Base-by-base conservation (phyloP, 1,284 basidiomycete species). In the Ganoderma meredithae region DNA sequence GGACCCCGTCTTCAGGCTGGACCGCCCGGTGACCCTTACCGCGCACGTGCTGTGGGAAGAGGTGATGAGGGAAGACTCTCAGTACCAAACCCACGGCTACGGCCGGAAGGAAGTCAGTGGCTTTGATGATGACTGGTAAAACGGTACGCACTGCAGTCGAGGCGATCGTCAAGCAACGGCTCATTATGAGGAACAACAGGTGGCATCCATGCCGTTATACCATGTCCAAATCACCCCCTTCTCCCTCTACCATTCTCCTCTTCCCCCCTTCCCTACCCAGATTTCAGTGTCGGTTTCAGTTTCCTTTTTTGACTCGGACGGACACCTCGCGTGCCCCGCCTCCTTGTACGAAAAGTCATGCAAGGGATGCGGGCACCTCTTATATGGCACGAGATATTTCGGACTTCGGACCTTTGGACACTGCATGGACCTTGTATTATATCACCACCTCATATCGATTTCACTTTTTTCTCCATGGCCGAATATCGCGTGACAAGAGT, bases 351-450 rank as follows among this genome's bases (percentile, higher is more conserved):
- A 36, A 58, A 58, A 58, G 33, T 5, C n/a, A 58, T n/a, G 6
- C 5, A 39, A 9, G 55, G 10, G 55, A 58, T 58, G 55, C 55
- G n/a, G 55, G 55, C 55, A 58, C 33, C 55, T n/a, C 33, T 58
- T 39, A 10, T 58, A 39, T 58, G 55, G 19, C 55, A 58, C 55
- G 39, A 58, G 36, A 13, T 58, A 58, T 58, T 39, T 19, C 2
- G 27, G 15, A 31, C 17, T 19, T 55, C 9, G 25, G 49, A 53
- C 27, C 19, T 19, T 55, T 55, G 52, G 7, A 55, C 49, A 53
- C 10, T 22, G 19, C 44, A 47, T 3, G 44, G 44, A 22, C n/a
- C n/a, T 7, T 47, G 19, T n/a, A 22, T 47, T 47, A 19, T 22
- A 47, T 47, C n/a, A n/a, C 44, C n/a, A n/a, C n/a, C n/a, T n/a